A percentile compares a stretch with the other conserved stretches of the same genome.
These are phyloP conservation scores for Xerocomellus dryophilus DNA, from an alignment of 768 basidiomycete genomes.

Conservation along the genomic window DNA sequence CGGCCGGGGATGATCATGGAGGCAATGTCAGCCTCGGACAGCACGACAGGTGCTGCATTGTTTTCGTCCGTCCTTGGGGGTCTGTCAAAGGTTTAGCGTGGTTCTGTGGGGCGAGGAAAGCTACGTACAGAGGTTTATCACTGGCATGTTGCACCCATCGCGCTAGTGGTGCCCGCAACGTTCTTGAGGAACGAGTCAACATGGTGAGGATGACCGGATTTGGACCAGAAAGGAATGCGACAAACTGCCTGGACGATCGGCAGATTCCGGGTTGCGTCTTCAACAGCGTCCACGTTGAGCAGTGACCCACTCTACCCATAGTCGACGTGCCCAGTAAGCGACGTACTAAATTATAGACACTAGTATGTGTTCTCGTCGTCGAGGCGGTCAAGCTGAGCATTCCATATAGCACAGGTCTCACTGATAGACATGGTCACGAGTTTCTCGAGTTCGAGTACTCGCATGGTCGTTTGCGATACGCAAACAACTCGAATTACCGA, in stretches of 20 bases:
- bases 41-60: constrained; percentile 8
- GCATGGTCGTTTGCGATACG: constrained; percentile 93
- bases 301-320: constrained; percentile 67
- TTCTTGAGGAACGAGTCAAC: constrained; percentile 25
- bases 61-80: constrained; percentile 3
- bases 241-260: constrained; percentile 6
- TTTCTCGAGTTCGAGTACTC: constrained; percentile 99
- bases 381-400: neutral
- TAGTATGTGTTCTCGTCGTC: constrained; percentile 39
- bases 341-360: constrained; percentile 39
- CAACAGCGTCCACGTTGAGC: constrained; percentile 23
- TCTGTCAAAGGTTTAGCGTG: neutral
- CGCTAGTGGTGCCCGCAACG: constrained; percentile 16
- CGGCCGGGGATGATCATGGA: constrained; percentile 64
- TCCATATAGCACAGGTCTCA: constrained; percentile 74
- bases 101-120: neutral
- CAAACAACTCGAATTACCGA: constrained; percentile 98
- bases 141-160: constrained; percentile 23
- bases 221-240: no score
- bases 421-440: constrained; percentile 96
- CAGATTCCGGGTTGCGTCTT: constrained; percentile 17
- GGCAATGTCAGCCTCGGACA: constrained; percentile 43
- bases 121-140: constrained; percentile 14
- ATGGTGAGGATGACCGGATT: constrained; percentile 21
- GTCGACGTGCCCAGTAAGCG: neutral